These are phyloP conservation scores for Recurvomyces mirabilis DNA, from an alignment of 495 filamentous ascomycete species.

Conservation along the genomic window DNA sequence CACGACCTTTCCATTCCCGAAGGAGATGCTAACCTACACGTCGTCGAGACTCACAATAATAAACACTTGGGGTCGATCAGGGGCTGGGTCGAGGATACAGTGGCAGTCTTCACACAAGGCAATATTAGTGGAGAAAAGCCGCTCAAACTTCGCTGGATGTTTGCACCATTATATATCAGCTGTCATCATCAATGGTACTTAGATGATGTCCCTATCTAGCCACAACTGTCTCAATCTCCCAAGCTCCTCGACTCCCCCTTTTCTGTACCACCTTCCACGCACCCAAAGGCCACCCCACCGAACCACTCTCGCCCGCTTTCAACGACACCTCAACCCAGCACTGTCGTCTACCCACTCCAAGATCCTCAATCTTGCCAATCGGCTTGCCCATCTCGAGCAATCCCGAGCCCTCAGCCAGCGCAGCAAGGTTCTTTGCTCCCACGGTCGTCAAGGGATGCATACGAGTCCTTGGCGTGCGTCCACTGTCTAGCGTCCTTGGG, in stretches of 20 bases:
- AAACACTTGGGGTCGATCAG: too few species aligned
- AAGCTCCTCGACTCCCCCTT: constrained; percentile 58
- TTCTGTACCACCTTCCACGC: constrained; percentile 72
- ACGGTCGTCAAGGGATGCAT: constrained; percentile 81
- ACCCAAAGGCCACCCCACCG: constrained; percentile 72
- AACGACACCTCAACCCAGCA: constrained; percentile 56
- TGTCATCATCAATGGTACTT: too few species aligned
- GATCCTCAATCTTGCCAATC: constrained; percentile 59
- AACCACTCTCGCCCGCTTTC: constrained; percentile 47
- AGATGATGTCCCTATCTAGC: too few species aligned
- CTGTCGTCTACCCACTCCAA: constrained; percentile 45
- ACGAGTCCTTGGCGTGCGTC: constrained; percentile 60
- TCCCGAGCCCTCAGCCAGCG: constrained; percentile 74
- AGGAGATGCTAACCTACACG: too few species aligned
- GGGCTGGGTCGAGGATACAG: too few species aligned
- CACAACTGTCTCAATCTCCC: constrained; percentile 59
- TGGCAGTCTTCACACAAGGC: too few species aligned
- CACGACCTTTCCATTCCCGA: too few species aligned
- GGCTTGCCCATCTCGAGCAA: constrained; percentile 81
- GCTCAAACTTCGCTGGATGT: too few species aligned
- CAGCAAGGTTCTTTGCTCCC: constrained; percentile 62
- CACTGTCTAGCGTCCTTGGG: constrained; percentile 28
- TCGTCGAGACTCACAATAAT: too few species aligned
- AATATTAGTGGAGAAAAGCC: too few species aligned
- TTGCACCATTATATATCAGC: too few species aligned